These are phyloP conservation scores for Mortierella antarctica DNA, from an alignment of 192 early-diverging fungal species.

Conservation along the genomic window DNA sequence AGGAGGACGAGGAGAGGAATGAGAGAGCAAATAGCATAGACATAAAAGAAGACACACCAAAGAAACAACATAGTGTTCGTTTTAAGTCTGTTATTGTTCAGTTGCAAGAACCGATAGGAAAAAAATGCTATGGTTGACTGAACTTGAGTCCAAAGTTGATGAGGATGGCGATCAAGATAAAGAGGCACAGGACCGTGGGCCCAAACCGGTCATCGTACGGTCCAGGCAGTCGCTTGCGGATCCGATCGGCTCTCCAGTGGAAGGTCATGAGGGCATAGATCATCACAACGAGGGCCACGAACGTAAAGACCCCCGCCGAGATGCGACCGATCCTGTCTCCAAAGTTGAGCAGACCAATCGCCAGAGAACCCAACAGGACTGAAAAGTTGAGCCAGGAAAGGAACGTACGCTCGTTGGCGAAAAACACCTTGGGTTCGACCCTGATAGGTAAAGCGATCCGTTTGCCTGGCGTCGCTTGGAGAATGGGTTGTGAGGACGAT, in stretches of 20 bases:
- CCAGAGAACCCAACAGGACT: slow-evolving; percentile 78
- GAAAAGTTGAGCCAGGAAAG: slow-evolving; percentile 91
- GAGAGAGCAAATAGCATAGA: not conserved
- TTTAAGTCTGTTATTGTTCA: not conserved
- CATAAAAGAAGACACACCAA: not conserved
- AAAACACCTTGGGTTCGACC: slow-evolving; percentile 94
- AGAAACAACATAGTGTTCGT: not conserved
- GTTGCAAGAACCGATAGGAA: not conserved
- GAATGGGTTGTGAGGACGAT: slow-evolving; percentile 37
- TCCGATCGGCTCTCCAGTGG: slow-evolving; percentile 79
- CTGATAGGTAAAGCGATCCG: slow-evolving; percentile 81
- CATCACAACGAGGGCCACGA: slow-evolving; percentile 79
- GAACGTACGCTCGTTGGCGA: slow-evolving; percentile 95
- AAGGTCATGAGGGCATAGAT: slow-evolving; percentile 80
- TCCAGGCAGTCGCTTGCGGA: slow-evolving; percentile 72
- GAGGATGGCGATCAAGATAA: slow-evolving; percentile 71
- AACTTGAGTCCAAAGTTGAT: slow-evolving; percentile 71
- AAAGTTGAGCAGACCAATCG: slow-evolving; percentile 86
- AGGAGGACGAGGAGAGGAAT: not conserved
- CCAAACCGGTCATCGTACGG: slow-evolving; percentile 83
- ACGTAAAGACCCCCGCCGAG: slow-evolving; percentile 65
- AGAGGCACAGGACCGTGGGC: slow-evolving; percentile 75
- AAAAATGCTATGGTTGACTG: not conserved
- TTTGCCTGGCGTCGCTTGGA: slow-evolving; percentile 58
- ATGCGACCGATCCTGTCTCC: slow-evolving; percentile 74